A percentile compares a stretch with the other conserved stretches of the same genome.
phyloP scores from a whole-genome alignment of 2,329 filamentous ascomycete genomes.

The Fusarium cyanostomum region DNA sequence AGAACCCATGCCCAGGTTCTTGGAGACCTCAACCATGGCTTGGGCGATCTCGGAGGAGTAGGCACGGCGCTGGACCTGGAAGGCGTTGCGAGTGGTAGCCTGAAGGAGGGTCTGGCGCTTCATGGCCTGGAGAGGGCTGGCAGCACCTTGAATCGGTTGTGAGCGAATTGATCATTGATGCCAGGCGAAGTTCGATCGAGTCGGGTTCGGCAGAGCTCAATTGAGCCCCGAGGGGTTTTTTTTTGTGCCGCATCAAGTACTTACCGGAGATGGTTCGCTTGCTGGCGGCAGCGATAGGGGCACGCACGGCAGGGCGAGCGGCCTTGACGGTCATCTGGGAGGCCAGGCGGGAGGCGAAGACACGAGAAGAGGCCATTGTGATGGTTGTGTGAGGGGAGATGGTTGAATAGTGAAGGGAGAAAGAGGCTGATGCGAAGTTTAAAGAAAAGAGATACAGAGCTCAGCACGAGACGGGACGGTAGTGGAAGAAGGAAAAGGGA shows the following conservation, averaged over 20 bases:
- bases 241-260: conserved; percentile 51
- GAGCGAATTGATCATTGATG: conserved; percentile 47
- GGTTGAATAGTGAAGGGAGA: conserved; percentile 42
- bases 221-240: conserved; percentile 45
- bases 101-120: conserved; percentile 79
- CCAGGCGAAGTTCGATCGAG: conserved; percentile 46
- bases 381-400: conserved; percentile 59
- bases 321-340: conserved; percentile 80
- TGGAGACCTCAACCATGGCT: conserved; percentile 89
- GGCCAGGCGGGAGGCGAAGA: conserved; percentile 81
- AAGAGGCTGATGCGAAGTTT: conserved; percentile 47
- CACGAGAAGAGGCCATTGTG: conserved; percentile 83
- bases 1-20: conserved; percentile 89
- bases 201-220: conserved; percentile 40
- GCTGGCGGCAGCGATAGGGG: conserved; percentile 70
- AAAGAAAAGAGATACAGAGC: conserved; percentile 49
- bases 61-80: conserved; percentile 73
- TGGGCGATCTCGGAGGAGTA: conserved; percentile 91
- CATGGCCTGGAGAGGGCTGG: conserved; percentile 75
- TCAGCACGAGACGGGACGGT: conserved; percentile 48
- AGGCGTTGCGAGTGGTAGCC: conserved; percentile 72
- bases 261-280: conserved; percentile 82
- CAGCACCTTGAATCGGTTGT: conserved; percentile 57
- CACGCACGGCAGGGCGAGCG: conserved; percentile 78
- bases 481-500: conserved; percentile 53